phyloP scores from a whole-genome alignment of 225 moss, liverwort and hornwort species.

The Polytrichum commune region DNA sequence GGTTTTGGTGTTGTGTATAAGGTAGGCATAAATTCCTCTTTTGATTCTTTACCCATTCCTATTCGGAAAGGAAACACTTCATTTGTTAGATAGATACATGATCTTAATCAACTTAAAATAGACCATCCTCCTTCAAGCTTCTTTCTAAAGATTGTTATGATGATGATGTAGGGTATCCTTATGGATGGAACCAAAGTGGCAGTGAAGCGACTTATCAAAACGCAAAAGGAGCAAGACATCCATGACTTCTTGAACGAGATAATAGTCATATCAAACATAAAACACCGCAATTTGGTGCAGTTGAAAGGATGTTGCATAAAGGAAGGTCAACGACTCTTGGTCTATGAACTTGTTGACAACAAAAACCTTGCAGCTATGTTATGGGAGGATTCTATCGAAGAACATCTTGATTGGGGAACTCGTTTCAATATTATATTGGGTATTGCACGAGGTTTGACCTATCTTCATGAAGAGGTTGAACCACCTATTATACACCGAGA shows the following conservation, averaged over 20 bases:
- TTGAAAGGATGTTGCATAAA: slow-evolving; percentile 15
- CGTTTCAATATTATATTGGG: slow-evolving; percentile 62
- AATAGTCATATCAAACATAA: neutral
- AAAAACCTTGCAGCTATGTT: slow-evolving; percentile 4
- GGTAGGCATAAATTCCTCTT: neutral
- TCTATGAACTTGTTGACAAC: slow-evolving; percentile 17
- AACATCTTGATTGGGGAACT: slow-evolving; percentile 41
- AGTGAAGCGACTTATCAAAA: slow-evolving; percentile 13
- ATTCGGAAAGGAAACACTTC: neutral
- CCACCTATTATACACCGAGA: slow-evolving; percentile 65
- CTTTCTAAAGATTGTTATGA: neutral
- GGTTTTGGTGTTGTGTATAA: slow-evolving; percentile 29
- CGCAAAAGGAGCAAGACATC: slow-evolving; percentile 8
- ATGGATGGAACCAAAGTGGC: slow-evolving; percentile 1
- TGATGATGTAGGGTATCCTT: slow-evolving; percentile 7
- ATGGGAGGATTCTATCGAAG: neutral
- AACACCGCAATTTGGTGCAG: slow-evolving; percentile 19
- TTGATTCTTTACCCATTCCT: no score
- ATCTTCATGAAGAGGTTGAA: slow-evolving; percentile 63
- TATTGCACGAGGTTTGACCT: slow-evolving; percentile 54
- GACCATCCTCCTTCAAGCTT: neutral
- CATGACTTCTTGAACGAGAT: slow-evolving; percentile 7
- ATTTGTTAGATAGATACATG: neutral
- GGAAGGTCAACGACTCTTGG: slow-evolving; percentile 16
- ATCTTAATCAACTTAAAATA: neutral